Evolutionary conservation across 345 rosid species (phyloP).

Genomic region (Lumnitzera racemosa): DNA sequence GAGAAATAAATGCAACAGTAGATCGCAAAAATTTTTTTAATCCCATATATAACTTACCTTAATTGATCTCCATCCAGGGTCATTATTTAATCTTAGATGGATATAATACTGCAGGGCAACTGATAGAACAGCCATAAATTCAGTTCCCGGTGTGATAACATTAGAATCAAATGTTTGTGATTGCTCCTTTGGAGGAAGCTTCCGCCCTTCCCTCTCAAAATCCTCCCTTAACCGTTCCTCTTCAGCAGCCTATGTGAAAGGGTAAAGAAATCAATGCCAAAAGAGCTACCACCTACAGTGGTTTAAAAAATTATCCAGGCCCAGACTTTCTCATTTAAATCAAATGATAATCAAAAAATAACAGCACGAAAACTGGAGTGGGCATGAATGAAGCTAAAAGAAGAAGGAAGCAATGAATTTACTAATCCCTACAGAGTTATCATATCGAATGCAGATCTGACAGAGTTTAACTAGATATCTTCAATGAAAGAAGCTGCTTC

Average conservation of each 20-base stretch:
- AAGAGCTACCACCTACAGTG: too few species aligned
- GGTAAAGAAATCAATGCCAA: neutral
- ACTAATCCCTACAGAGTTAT: too few species aligned
- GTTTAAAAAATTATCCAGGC: too few species aligned
- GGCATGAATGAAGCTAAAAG: too few species aligned
- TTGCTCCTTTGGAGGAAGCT: slow-evolving; percentile 63
- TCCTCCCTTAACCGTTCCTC: slow-evolving; percentile 71
- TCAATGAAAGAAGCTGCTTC: too few species aligned
- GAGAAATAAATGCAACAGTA: neutral
- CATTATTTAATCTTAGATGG: slow-evolving; percentile 72
- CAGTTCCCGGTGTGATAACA: slow-evolving; percentile 93
- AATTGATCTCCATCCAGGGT: slow-evolving; percentile 91
- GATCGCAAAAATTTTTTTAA: neutral
- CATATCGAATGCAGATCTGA: too few species aligned
- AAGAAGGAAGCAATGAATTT: too few species aligned
- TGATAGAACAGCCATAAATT: slow-evolving; percentile 82
- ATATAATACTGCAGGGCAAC: slow-evolving; percentile 80
- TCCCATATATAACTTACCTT: slow-evolving; percentile 42
- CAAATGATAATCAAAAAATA: too few species aligned
- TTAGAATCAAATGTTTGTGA: slow-evolving; percentile 77
- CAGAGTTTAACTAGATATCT: too few species aligned
- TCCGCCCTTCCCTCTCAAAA: slow-evolving; percentile 81
- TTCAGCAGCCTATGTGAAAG: slow-evolving; percentile 60
- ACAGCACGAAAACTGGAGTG: too few species aligned
- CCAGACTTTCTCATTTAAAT: too few species aligned